These are phyloP conservation scores for Ilyonectria robusta DNA, from an alignment of 2,329 filamentous ascomycete species.

Conservation along the genomic window DNA sequence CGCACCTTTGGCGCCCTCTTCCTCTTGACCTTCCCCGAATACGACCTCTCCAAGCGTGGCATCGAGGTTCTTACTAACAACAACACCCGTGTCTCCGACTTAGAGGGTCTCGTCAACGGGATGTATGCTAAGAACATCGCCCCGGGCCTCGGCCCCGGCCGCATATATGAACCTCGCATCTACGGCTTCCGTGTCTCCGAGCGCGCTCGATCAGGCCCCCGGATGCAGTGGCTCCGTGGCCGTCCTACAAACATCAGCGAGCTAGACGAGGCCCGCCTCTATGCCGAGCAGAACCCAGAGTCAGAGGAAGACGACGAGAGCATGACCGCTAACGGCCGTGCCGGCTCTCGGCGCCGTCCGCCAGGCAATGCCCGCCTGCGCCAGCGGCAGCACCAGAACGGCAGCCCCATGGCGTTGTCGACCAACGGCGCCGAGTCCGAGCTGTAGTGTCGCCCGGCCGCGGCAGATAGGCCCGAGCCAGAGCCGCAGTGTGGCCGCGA, in stretches of 20 bases:
- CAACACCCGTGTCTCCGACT: conserved; percentile 53
- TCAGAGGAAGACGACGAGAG: conserved; percentile 71
- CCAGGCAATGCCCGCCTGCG: conserved; percentile 59
- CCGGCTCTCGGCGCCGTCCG: conserved; percentile 60
- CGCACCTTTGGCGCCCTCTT: conserved; percentile 97
- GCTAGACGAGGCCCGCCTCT: conserved; percentile 81
- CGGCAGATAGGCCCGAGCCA: conserved; percentile 12
- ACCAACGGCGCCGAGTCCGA: conserved; percentile 71
- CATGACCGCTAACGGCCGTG: conserved; percentile 60
- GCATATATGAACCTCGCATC: conserved; percentile 94
- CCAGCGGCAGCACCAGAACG: conserved; percentile 64
- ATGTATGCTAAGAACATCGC: conserved; percentile 89
- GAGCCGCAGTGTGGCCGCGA: not conserved
- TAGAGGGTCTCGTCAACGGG: conserved; percentile 81
- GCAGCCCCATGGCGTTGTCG: conserved; percentile 70
- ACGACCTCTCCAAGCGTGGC: conserved; percentile 85
- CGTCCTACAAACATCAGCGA: conserved; percentile 85
- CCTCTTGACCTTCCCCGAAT: conserved; percentile 98
- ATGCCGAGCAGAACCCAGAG: conserved; percentile 67
- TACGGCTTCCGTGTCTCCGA: conserved; percentile 98
- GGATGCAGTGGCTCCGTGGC: conserved; percentile 96
- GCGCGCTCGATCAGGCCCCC: conserved; percentile 87
- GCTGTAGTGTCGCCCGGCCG: conserved; percentile 55
- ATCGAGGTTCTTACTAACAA: conserved; percentile 66
- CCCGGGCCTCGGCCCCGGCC: conserved; percentile 84